Base-by-base conservation (phyloP, 2,329 filamentous ascomycete genomes). In the Colletotrichum cuscutae region DNA sequence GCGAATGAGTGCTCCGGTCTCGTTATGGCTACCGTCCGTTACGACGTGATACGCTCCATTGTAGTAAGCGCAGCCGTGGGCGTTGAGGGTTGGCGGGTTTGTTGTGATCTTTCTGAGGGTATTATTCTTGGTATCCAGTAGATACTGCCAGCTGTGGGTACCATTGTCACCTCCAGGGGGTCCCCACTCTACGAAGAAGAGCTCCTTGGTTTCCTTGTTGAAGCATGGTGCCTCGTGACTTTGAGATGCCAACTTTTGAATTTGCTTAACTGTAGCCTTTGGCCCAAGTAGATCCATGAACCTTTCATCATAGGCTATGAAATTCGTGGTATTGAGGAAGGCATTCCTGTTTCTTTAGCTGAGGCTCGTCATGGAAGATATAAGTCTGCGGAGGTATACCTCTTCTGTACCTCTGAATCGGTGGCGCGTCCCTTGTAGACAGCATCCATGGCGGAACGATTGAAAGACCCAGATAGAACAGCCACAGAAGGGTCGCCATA, bases 141-240 rank as follows among this genome's bases (percentile, higher is more conserved):
- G 5, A 9, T 68, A 68, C 35, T 68, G 66, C 66, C 66, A 68
- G 19, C 4, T 32, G n/a, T 68, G 66, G 11, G 52, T 64, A 22
- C 66, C 59, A 5, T 64, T 13, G 1, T 68, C 52, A 11, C 66
- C 59, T 24, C 59, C 59, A 1, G 66, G 59, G n/a, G 66, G 66
- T 1, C 66, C 66, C 66, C 59, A 68, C n/a, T 68, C 66, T 0
- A 28, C 66, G n/a, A 68, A 68, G 15, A 30, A 64, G 5, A 68
- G 26, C 26, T 64, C 59, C n/a, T 63, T 57, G 24, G 52, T 63
- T 5, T 64, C 52, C 32, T 57, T 63, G 1, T 64, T 64, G 7
- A 57, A 68, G 9, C 66, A 68, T 15, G 66, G 59, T 6, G 59
- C 66, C 13, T 64, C 49, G 3, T 64, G 66, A 9, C 26, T 32